Percentiles rank a stretch among this genome's conserved stretches.
Evolutionary conservation across 352 stramenopile species (phyloP).

Genomic region (Peronospora tabacina): DNA sequence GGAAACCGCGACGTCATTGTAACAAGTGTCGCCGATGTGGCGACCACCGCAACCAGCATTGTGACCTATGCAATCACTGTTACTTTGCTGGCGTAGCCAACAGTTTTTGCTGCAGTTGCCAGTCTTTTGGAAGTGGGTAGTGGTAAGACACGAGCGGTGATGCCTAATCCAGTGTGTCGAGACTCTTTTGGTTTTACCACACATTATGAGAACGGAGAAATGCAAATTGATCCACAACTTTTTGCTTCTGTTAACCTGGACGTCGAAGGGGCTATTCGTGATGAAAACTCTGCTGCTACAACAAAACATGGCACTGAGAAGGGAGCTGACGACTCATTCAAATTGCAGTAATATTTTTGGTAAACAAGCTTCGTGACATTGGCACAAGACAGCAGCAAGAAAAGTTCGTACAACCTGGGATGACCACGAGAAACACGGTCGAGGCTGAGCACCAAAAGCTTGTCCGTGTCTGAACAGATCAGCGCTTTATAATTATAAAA

Average conservation of each 20-base stretch:
- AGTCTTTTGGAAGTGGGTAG: slow-evolving; percentile 27
- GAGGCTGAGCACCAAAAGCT: slow-evolving; percentile 65
- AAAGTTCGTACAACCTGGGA: slow-evolving; percentile 2
- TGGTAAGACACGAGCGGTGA: slow-evolving; percentile 42
- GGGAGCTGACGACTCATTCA: slow-evolving; percentile 55
- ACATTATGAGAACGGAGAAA: slow-evolving; percentile 10
- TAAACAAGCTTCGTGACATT: background rate
- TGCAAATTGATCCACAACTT: slow-evolving; percentile 7
- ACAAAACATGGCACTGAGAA: slow-evolving; percentile 32
- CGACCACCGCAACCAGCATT: slow-evolving; percentile 77
- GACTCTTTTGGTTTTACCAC: slow-evolving; percentile 7
- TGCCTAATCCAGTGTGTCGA: slow-evolving; percentile 32
- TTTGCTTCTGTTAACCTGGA: slow-evolving; percentile 12
- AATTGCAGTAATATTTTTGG: slow-evolving; percentile 40
- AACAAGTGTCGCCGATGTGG: slow-evolving; percentile 69
- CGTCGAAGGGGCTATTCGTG: slow-evolving; percentile 10
- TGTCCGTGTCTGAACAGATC: slow-evolving; percentile 63
- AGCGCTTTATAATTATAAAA: slow-evolving; percentile 45
- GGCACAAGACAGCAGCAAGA: slow-evolving; percentile 7
- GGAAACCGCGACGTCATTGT: slow-evolving; percentile 75
- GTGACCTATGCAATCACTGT: slow-evolving; percentile 74
- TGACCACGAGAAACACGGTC: slow-evolving; percentile 14
- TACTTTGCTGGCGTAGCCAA: slow-evolving; percentile 82
- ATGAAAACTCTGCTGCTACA: slow-evolving; percentile 30
- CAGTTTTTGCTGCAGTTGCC: slow-evolving; percentile 76